Conservation (phyloP, 805 yeast species). For the Zygotorulaspora chibaensis region DNA sequence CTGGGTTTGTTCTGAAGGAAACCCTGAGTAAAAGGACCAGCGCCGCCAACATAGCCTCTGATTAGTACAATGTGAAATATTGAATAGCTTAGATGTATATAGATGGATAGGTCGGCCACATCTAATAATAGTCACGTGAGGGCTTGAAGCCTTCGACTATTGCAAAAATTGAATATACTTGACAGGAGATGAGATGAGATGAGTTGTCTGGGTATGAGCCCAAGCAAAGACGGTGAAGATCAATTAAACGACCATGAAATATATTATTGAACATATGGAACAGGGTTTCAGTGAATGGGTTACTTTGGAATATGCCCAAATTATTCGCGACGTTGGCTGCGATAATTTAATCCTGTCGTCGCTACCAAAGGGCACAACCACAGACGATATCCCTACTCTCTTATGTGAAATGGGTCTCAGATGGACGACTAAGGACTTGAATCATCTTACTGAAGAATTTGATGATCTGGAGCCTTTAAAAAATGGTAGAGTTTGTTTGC, state of each 20-base stretch:
- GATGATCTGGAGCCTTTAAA: slow-evolving; percentile 44
- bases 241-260: slow-evolving; percentile 52
- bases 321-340: slow-evolving; percentile 75
- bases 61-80: not conserved
- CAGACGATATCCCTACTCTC: slow-evolving; percentile 57
- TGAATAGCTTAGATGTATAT: not conserved
- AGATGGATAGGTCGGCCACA: too few species aligned
- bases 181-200: not conserved
- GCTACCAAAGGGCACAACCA: slow-evolving; percentile 59
- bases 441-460: slow-evolving; percentile 38
- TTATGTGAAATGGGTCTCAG: slow-evolving; percentile 61
- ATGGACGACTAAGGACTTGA: slow-evolving; percentile 77
- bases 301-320: slow-evolving; percentile 75
- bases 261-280: slow-evolving; percentile 96
- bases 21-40: slow-evolving; percentile 26
- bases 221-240: not conserved
- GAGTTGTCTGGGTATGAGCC: not conserved
- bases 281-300: slow-evolving; percentile 97
- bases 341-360: slow-evolving; percentile 75
- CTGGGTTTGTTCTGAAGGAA: slow-evolving; percentile 70
- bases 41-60: not conserved
- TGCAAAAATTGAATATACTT: not conserved
- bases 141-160: not conserved
- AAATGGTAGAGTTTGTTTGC: slow-evolving; percentile 61
- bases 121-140: not conserved